Conservation (phyloP, 2,329 filamentous ascomycete genomes). For the Ascocoryne sarcoides region DNA sequence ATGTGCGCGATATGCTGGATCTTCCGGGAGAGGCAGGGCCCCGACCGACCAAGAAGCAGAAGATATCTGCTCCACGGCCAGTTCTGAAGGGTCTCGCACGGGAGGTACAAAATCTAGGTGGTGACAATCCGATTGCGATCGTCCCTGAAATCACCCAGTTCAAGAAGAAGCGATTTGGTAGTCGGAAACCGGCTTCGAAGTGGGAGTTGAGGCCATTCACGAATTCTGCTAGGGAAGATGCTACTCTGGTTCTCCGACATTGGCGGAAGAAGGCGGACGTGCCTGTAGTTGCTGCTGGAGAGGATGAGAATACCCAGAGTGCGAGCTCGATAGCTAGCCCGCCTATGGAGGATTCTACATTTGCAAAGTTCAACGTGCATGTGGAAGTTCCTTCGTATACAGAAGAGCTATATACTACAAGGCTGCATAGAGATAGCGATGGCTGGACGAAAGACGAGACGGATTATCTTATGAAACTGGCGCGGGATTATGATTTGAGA, state of each 20-base stretch:
- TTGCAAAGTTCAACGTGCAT: conserved; percentile 82
- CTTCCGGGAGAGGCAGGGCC: conserved; percentile 54
- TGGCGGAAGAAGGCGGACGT: conserved; percentile 62
- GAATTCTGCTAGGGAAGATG: conserved; percentile 69
- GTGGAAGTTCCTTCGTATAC: conserved; percentile 73
- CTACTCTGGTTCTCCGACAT: conserved; percentile 59
- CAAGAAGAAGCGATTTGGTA: conserved; percentile 49
- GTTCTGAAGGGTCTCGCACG: conserved; percentile 56
- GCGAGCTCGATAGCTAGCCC: conserved; percentile 27
- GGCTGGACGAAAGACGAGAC: conserved; percentile 93
- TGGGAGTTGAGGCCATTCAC: conserved; percentile 66
- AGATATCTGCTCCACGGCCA: conserved; percentile 49
- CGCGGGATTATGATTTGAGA: conserved; percentile 71
- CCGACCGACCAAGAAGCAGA: conserved; percentile 67
- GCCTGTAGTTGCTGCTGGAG: conserved; percentile 29
- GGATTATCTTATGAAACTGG: conserved; percentile 74
- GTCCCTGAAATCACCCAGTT: conserved; percentile 51
- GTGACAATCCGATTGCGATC: conserved; percentile 59
- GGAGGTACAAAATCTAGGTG: conserved; percentile 56
- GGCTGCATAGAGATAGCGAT: conserved; percentile 53
- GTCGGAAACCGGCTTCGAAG: conserved; percentile 44
- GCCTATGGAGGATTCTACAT: conserved; percentile 50
- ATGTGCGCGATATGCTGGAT: conserved; percentile 84
- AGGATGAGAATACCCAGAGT: conserved; percentile 22
- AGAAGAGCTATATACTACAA: conserved; percentile 74